These are phyloP conservation scores for Flaveria trinervia DNA, from an alignment of 129 eudicot species.

Conservation along the genomic window DNA sequence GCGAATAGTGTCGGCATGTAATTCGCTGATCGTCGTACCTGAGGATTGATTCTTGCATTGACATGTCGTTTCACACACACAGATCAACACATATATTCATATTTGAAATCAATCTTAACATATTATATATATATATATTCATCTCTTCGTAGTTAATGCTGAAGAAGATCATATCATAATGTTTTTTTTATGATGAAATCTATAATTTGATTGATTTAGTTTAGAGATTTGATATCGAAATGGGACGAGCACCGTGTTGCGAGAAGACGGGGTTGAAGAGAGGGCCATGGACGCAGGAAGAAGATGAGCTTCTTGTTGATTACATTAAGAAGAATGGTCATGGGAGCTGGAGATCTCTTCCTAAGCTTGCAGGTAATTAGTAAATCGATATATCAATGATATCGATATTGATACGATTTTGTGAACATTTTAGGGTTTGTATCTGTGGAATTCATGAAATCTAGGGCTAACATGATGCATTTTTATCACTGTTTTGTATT, in stretches of 20 bases:
- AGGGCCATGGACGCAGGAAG: slow-evolving; percentile 96
- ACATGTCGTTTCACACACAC: slow-evolving; percentile 38
- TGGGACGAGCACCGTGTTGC: slow-evolving; percentile 90
- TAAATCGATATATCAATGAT: too few relatives aligned
- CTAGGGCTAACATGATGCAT: too few relatives aligned
- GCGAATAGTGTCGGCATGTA: slow-evolving; percentile 44
- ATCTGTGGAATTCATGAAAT: background rate
- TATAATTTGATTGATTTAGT: background rate
- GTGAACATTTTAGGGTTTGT: background rate
- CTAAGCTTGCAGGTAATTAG: slow-evolving; percentile 70
- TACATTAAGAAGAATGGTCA: slow-evolving; percentile 68
- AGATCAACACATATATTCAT: slow-evolving; percentile 6
- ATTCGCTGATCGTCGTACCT: slow-evolving; percentile 42
- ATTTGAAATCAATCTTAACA: background rate
- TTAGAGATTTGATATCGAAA: slow-evolving; percentile 7
- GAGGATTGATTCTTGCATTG: slow-evolving; percentile 39
- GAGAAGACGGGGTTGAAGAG: slow-evolving; percentile 79
- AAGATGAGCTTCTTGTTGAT: slow-evolving; percentile 70
- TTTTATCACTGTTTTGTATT: background rate
- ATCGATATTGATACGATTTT: background rate
- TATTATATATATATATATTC: background rate
- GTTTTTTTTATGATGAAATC: background rate
- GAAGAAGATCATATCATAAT: background rate
- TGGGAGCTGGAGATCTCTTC: slow-evolving; percentile 93
- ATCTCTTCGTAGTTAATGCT: slow-evolving; percentile 20